phyloP scores from a whole-genome alignment of 2,329 filamentous ascomycete genomes.

The Pleoardoris graminearum region DNA sequence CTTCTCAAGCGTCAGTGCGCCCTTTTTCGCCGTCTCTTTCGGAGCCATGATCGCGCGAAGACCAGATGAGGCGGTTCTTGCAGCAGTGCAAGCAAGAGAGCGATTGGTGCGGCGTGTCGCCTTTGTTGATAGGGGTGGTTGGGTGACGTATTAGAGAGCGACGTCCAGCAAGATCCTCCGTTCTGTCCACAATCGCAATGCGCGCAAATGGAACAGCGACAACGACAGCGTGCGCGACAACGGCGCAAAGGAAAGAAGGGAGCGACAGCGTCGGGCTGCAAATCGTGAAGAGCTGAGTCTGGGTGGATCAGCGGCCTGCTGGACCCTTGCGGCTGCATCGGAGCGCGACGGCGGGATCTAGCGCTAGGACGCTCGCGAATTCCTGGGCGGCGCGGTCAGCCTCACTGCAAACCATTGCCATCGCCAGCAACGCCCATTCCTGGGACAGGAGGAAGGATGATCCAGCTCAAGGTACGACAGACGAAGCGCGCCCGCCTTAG shows the following conservation, averaged over 20 bases:
- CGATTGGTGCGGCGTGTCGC: neutral
- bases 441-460: slow-evolving; percentile 32
- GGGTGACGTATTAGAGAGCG: slow-evolving; percentile 34
- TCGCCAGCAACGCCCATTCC: neutral
- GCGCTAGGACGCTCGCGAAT: slow-evolving; percentile 4
- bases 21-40: slow-evolving; percentile 60
- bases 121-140: slow-evolving; percentile 28
- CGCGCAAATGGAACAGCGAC: slow-evolving; percentile 9
- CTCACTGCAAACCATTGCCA: slow-evolving; percentile 9
- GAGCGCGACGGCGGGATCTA: slow-evolving; percentile 5
- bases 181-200: neutral
- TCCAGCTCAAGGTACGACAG: slow-evolving; percentile 44
- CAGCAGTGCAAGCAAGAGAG: neutral
- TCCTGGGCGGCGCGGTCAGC: slow-evolving; percentile 1
- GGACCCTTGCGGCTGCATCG: slow-evolving; percentile 11
- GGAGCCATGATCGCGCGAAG: slow-evolving; percentile 46
- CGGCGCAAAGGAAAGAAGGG: slow-evolving; percentile 25
- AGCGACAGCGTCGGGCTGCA: slow-evolving; percentile 31
- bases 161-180: slow-evolving; percentile 25
- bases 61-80: neutral
- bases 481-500: neutral
- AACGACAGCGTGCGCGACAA: slow-evolving; percentile 8
- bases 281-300: slow-evolving; percentile 12
- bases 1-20: slow-evolving; percentile 81
- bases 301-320: slow-evolving; percentile 11